Base-by-base conservation (phyloP, 2,329 filamentous ascomycete species). In the Rhinocladiella mackenziei region DNA sequence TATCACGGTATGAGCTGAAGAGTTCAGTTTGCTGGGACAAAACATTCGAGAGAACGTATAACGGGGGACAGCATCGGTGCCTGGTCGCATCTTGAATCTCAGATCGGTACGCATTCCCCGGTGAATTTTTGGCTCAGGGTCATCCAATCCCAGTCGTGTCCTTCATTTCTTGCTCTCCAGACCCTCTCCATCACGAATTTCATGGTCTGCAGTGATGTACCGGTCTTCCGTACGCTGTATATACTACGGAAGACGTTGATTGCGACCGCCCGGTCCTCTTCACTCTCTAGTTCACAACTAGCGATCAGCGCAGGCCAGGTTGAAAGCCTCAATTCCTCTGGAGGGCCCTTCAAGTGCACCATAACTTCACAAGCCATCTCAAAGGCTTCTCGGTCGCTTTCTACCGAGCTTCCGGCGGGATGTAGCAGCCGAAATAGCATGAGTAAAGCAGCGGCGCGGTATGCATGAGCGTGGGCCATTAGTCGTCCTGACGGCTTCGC, bases 121-220 rank as follows among this genome's bases (percentile, higher is more conserved):
- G 34, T 19, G 11, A 25, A 14, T 5, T 17, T 11, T 5, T 38
- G 10, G 6, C 13, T 26, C 11, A 38, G 22, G 5, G 10, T 26
- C 34, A 38, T 38, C 34, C 34, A 38, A 13, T 26, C 34, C 34
- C 34, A 38, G 14, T 38, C 14, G 13, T 25, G 20, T 13, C 19
- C 34, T 7, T 19, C 18, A 26, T 38, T 22, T 15, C 34, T 38
- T 5, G 34, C 34, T 17, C 26, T 11, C 34, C 34, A 38, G 7
- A 38, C 20, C 20, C 18, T 38, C 20, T 38, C 20, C 19, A 38
- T 17, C 8, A 11, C 10, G 34, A 38, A 38, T 14, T 11, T 17
- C 23, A 25, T 38, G 6, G 14, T 15, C 14, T 7, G 7, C 6
- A 38, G 20, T 11, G 34, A 7, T 6, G 34, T 38, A 8, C 11